Evolutionary conservation across 2,329 filamentous ascomycete species (phyloP).

Genomic region (Westerdykella sp.): DNA sequence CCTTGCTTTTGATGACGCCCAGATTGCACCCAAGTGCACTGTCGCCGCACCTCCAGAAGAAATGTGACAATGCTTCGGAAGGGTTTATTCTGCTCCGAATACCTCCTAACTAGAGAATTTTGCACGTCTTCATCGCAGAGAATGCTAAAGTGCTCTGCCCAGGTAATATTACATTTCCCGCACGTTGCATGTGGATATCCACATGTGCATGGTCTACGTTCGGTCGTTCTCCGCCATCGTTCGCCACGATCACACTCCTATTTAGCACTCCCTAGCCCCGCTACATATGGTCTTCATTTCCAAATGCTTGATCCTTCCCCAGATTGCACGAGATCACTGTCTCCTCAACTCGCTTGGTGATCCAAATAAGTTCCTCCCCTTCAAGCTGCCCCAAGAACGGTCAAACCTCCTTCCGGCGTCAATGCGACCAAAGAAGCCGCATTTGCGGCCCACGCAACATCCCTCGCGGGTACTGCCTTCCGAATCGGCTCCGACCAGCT

Average conservation of each 20-base stretch:
- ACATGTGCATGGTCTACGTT: no score
- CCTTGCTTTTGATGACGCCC: no score
- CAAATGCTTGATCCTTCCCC: not conserved
- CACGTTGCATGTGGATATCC: no score
- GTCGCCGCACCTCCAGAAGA: no score
- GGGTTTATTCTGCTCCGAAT: no score
- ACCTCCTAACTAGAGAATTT: no score
- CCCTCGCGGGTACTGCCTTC: conserved; percentile 65
- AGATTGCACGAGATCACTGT: not conserved
- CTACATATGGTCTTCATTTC: not conserved
- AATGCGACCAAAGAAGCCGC: conserved; percentile 71
- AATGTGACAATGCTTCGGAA: no score
- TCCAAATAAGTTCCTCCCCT: not conserved
- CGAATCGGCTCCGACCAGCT: conserved; percentile 81
- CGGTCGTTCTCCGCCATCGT: not conserved
- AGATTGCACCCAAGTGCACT: no score
- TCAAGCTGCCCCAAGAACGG: conserved; percentile 51
- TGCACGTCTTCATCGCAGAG: no score
- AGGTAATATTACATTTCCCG: no score
- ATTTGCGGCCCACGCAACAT: conserved; percentile 69
- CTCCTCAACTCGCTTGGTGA: not conserved
- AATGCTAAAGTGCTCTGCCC: no score
- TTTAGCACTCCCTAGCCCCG: not conserved
- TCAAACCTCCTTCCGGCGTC: conserved; percentile 68
- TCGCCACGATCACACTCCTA: not conserved